phyloP scores from a whole-genome alignment of 1,284 basidiomycete species.

The Cryptococcus sp. region DNA sequence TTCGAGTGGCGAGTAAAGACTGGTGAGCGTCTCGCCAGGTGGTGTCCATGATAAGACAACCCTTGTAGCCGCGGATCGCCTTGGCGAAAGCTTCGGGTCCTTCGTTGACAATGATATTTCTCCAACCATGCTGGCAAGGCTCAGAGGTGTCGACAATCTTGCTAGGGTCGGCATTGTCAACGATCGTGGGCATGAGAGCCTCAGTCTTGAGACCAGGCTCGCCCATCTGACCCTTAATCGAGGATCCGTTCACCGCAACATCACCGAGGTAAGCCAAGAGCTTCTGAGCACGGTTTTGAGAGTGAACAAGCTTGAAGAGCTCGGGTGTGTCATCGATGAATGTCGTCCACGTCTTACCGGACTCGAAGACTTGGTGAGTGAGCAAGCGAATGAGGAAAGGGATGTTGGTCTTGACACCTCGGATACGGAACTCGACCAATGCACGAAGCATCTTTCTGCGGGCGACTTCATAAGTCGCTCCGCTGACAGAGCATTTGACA shows the following conservation, averaged over 20 bases:
- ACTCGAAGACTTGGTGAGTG: conserved; percentile 96
- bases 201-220: conserved; percentile 95
- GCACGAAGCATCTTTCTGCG: conserved; percentile 98
- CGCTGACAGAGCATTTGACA: conserved; percentile 94
- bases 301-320: conserved; percentile 96
- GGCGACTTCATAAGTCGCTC: conserved; percentile 97
- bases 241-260: conserved; percentile 94
- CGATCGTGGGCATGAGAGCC: conserved; percentile 78
- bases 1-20: conserved; percentile 91
- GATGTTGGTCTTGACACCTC: conserved; percentile 99
- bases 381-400: conserved; percentile 98
- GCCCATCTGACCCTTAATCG: conserved; percentile 73
- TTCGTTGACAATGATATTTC: conserved; percentile 97
- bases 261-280: conserved; percentile 96
- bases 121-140: conserved; percentile 90
- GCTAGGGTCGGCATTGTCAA: conserved; percentile 71
- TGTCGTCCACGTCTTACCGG: conserved; percentile 97
- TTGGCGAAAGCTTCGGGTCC: conserved; percentile 99
- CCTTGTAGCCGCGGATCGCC: conserved; percentile 94
- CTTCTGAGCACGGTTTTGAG: conserved; percentile 98
- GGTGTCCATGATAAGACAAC: conserved; percentile 95
- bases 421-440: conserved; percentile 98
- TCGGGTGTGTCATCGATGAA: conserved; percentile 99
- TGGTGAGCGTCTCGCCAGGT: conserved; percentile 99
- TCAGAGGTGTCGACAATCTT: conserved; percentile 75